Conservation (phyloP, 1,139 yeast genomes). For the Petasospora fabianii region DNA sequence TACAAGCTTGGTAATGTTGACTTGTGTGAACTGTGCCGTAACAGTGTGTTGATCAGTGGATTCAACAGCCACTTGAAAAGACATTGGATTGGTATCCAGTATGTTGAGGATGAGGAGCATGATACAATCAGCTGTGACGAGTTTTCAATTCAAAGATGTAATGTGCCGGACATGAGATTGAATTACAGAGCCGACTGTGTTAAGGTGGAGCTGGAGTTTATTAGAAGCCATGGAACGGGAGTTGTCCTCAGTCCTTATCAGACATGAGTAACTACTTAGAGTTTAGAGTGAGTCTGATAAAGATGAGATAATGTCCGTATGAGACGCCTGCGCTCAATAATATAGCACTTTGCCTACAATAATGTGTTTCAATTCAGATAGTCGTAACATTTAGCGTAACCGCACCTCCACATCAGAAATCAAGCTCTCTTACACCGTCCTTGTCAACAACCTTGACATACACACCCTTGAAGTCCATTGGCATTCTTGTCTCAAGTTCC, state of each 20-base stretch:
- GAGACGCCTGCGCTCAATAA: too few species aligned
- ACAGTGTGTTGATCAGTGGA: conserved; percentile 26
- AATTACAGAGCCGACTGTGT: conserved; percentile 24
- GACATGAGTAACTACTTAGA: too few species aligned
- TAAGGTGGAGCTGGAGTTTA: conserved; percentile 18
- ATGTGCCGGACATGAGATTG: conserved; percentile 27
- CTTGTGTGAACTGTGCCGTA: conserved; percentile 25
- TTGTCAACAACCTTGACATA: conserved; percentile 72
- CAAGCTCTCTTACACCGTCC: conserved; percentile 60
- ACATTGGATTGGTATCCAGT: conserved; percentile 28
- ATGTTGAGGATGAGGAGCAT: conserved; percentile 7
- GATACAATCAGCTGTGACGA: conserved; percentile 20
- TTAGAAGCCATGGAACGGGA: too few species aligned
- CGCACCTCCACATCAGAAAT: conserved; percentile 25
- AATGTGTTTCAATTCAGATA: too few species aligned
- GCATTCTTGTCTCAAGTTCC: conserved; percentile 86
- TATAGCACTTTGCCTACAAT: too few species aligned
- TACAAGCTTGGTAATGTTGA: conserved; percentile 25
- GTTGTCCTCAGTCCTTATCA: too few species aligned
- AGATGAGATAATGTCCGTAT: too few species aligned
- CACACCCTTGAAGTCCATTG: conserved; percentile 92
- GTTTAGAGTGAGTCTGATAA: too few species aligned
- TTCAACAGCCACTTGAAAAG: conserved; percentile 22
- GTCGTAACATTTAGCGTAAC: too few species aligned
- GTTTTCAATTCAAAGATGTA: conserved; percentile 24